phyloP scores from a whole-genome alignment of 768 basidiomycete species.

The Mrakia blollopis region DNA sequence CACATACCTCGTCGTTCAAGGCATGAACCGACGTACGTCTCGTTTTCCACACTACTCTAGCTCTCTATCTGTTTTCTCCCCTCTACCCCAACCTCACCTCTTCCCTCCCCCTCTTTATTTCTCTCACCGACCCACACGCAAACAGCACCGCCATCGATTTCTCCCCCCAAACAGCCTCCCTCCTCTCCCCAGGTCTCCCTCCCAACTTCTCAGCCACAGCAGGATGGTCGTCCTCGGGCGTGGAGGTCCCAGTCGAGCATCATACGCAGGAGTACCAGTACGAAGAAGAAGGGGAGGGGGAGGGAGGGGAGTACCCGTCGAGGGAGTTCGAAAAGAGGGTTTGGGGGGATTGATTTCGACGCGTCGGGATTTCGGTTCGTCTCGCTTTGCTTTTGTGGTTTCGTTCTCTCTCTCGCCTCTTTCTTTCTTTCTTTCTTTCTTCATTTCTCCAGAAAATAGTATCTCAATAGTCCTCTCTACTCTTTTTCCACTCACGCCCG shows the following conservation, averaged over 20 bases:
- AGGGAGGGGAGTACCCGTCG: background rate
- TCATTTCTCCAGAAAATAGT: background rate
- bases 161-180: conserved; percentile 1
- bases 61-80: background rate
- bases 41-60: background rate
- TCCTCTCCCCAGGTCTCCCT: background rate
- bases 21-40: background rate
- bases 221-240: background rate
- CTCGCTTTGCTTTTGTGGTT: background rate
- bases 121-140: background rate
- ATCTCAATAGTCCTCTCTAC: no score
- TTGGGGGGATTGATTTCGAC: background rate
- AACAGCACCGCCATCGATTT: conserved; percentile 2
- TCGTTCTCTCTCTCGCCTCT: background rate
- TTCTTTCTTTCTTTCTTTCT: background rate
- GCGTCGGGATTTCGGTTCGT: background rate
- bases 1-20: background rate
- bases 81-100: no score
- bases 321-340: background rate
- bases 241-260: background rate
- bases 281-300: background rate
- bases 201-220: background rate
- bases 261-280: no score
- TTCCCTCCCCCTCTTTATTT: no score
- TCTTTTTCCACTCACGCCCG: no score